phyloP scores from a whole-genome alignment of 306 rosid genomes.

The Cicer pinnatifidum region DNA sequence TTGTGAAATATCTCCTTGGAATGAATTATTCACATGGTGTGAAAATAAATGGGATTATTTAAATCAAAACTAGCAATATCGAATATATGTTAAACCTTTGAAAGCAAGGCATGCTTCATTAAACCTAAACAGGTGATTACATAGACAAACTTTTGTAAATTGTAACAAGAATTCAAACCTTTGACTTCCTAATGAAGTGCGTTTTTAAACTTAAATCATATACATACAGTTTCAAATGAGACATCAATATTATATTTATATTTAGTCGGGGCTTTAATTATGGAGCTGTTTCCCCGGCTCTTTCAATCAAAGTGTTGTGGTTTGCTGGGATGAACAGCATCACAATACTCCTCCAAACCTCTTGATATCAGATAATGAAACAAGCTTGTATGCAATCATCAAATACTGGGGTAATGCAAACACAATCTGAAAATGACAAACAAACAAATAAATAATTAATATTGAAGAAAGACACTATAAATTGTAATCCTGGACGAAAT shows the following conservation, averaged over 20 bases:
- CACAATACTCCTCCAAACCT: neutral
- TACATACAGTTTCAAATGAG: neutral
- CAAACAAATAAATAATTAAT: neutral
- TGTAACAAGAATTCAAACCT: neutral
- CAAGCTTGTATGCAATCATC: slow-evolving; percentile 7
- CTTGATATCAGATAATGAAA: neutral
- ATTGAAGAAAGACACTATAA: neutral
- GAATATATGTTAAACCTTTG: neutral
- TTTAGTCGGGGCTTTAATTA: neutral
- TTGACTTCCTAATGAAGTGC: neutral
- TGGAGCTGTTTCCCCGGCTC: neutral
- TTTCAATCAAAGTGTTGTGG: neutral
- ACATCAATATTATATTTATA: neutral
- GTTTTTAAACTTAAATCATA: neutral
- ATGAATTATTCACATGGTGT: neutral
- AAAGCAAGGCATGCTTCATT: neutral
- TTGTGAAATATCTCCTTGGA: neutral
- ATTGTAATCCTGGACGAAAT: neutral
- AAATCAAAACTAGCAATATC: neutral
- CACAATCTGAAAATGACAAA: neutral
- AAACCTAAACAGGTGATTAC: neutral
- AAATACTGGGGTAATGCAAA: neutral
- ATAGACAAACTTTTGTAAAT: no score
- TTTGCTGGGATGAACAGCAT: neutral
- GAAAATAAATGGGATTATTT: neutral